These are phyloP conservation scores for Ajuga reptans DNA, from an alignment of 305 asterid species.

Conservation along the genomic window DNA sequence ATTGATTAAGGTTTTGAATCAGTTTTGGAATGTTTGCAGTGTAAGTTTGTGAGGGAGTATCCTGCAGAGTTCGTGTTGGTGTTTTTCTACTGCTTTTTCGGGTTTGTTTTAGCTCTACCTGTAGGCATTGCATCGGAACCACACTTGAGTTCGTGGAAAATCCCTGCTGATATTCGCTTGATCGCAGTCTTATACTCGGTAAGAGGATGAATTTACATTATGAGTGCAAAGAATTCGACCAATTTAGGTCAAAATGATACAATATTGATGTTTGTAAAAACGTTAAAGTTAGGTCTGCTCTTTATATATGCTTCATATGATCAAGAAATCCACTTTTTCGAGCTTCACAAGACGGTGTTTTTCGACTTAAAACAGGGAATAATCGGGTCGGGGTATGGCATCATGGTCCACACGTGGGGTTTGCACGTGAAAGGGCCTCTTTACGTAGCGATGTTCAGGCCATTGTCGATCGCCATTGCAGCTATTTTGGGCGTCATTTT, in stretches of 20 bases:
- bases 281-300: too few relatives aligned
- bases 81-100: conserved; percentile 22
- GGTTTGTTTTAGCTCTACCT: conserved; percentile 6
- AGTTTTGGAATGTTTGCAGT: conserved; percentile 12
- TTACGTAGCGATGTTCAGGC: conserved; percentile 25
- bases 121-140: conserved; percentile 27
- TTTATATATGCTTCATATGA: too few relatives aligned
- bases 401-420: conserved; percentile 24
- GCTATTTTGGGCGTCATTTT: conserved; percentile 27
- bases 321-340: too few relatives aligned
- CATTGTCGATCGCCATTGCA: conserved; percentile 30
- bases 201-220: neutral
- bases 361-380: conserved; percentile 17
- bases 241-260: too few relatives aligned
- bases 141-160: conserved; percentile 24
- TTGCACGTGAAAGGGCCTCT: conserved; percentile 29
- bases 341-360: too few relatives aligned
- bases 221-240: too few relatives aligned
- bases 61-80: conserved; percentile 32
- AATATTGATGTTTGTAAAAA: too few relatives aligned
- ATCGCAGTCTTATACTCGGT: conserved; percentile 31
- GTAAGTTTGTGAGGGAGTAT: conserved; percentile 25
- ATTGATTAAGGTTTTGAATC: neutral
- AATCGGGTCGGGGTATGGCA: conserved; percentile 22
- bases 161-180: conserved; percentile 25